phyloP scores from a whole-genome alignment of 1,284 basidiomycete species.

The Naganishia cerealis region DNA sequence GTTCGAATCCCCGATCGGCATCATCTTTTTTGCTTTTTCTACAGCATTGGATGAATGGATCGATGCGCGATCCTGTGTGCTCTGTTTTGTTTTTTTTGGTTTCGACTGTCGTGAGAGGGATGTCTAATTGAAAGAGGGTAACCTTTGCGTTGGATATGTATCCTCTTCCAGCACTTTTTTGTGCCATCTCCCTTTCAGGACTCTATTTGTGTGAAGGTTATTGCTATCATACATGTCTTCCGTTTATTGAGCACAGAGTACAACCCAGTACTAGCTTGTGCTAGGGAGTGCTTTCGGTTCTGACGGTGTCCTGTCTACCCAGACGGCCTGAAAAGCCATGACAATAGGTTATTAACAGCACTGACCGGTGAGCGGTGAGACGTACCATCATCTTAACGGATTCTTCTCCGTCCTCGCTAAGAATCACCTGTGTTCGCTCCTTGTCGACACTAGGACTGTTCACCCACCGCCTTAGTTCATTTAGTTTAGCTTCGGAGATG shows the following conservation, averaged over 20 bases:
- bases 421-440: conserved; percentile 57
- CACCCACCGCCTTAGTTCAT: conserved; percentile 63
- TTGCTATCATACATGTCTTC: no score
- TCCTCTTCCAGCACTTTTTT: no score
- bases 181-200: no score
- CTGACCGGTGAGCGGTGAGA: not conserved
- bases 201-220: no score
- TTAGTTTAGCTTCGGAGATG: conserved; percentile 62
- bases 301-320: conserved; percentile 22
- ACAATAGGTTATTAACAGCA: not conserved
- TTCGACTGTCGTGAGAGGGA: no score
- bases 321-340: conserved; percentile 20
- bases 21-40: not conserved
- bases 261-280: not conserved
- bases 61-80: no score
- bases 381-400: conserved; percentile 62
- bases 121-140: no score
- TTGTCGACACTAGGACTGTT: conserved; percentile 69
- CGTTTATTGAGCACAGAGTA: not conserved
- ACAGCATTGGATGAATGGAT: no score
- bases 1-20: conserved; percentile 30
- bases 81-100: no score
- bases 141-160: no score
- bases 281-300: conserved; percentile 4
- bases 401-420: conserved; percentile 65